Evolutionary conservation across 441 rosid species (phyloP).

Genomic region (Sinapis alba): DNA sequence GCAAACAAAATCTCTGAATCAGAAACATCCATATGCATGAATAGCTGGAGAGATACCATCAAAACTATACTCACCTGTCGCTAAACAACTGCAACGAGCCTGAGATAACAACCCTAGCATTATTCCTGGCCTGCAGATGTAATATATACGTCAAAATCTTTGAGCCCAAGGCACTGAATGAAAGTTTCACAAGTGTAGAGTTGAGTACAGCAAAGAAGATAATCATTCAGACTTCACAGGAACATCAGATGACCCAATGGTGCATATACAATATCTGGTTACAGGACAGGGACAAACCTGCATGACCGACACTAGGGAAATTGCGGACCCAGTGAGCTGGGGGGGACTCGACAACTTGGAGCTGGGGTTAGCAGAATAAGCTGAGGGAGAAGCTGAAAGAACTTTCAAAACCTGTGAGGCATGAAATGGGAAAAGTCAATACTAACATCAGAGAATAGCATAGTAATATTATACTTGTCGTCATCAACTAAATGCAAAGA

Average conservation of each 20-base stretch:
- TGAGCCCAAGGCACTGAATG: neutral
- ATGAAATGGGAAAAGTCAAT: conserved; percentile 7
- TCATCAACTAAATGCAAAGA: conserved; percentile 14
- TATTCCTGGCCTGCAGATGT: conserved; percentile 79
- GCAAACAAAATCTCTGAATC: conserved; percentile 23
- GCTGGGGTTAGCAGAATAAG: conserved; percentile 79
- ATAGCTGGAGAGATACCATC: conserved; percentile 7
- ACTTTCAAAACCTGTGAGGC: conserved; percentile 64
- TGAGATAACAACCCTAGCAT: conserved; percentile 75
- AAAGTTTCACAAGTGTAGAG: neutral
- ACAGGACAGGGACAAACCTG: conserved; percentile 49
- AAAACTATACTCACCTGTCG: conserved; percentile 51
- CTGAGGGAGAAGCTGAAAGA: conserved; percentile 82
- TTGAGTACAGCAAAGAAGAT: neutral
- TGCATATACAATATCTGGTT: neutral
- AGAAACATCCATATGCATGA: conserved; percentile 32
- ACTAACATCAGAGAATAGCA: neutral
- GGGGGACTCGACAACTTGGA: conserved; percentile 73
- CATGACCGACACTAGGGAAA: conserved; percentile 79
- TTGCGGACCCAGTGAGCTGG: conserved; percentile 62
- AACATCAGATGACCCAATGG: neutral
- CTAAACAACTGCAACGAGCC: conserved; percentile 81
- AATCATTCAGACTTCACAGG: neutral
- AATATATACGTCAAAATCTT: conserved; percentile 21
- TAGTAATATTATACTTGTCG: neutral